A percentile compares a stretch with the other conserved stretches of the same genome.
These are phyloP conservation scores for Hypoxylon crocopeplum DNA, from an alignment of 495 filamentous ascomycete genomes.

Conservation along the genomic window DNA sequence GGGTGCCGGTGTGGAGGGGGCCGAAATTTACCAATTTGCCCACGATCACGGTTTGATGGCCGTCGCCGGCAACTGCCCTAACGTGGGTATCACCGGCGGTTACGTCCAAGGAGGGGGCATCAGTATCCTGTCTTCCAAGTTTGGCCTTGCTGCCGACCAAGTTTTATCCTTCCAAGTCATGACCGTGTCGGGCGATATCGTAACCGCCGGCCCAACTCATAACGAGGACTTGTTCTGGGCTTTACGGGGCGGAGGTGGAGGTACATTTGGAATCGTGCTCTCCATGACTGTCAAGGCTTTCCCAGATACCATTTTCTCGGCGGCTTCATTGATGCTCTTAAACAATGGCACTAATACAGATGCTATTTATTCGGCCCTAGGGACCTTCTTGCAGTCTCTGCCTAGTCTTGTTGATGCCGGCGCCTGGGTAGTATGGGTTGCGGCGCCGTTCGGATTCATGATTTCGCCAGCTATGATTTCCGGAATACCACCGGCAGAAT, in stretches of 20 bases:
- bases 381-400: neutral
- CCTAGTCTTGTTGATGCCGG: neutral
- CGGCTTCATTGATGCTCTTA: slow-evolving; percentile 44
- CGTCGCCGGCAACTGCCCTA: slow-evolving; percentile 60
- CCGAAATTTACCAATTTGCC: slow-evolving; percentile 57
- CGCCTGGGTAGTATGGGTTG: neutral
- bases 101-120: slow-evolving; percentile 68
- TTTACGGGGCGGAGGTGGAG: slow-evolving; percentile 61
- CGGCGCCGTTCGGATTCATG: neutral
- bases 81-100: slow-evolving; percentile 56
- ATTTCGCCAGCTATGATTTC: neutral
- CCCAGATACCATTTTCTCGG: slow-evolving; percentile 29
- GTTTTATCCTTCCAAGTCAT: slow-evolving; percentile 65
- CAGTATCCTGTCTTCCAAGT: slow-evolving; percentile 56
- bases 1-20: slow-evolving; percentile 65
- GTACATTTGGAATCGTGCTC: slow-evolving; percentile 60
- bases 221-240: slow-evolving; percentile 69
- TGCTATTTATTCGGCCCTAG: slow-evolving; percentile 49
- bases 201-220: slow-evolving; percentile 40
- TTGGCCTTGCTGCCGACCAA: slow-evolving; percentile 67
- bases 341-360: slow-evolving; percentile 49
- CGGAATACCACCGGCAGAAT: neutral
- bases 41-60: slow-evolving; percentile 52
- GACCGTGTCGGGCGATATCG: too few relatives aligned
- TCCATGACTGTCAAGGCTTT: slow-evolving; percentile 51